Base-by-base conservation (phyloP, 495 filamentous ascomycete genomes). In the Xylaria sp. region DNA sequence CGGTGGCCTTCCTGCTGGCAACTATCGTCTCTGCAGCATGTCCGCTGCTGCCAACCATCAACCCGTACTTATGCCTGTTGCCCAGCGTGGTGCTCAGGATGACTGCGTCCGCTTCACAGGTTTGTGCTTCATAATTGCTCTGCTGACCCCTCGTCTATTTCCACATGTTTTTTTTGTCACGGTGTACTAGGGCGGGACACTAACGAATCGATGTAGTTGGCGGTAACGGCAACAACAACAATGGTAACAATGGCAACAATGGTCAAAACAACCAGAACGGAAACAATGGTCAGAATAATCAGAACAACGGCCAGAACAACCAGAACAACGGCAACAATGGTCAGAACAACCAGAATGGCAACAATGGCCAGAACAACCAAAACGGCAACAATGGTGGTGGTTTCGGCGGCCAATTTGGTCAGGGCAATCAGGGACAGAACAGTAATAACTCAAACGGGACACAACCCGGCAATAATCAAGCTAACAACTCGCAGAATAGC, bases 21-120 rank as follows among this genome's bases (percentile, higher is more conserved):
- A 86, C 82, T 93, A 92, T 80, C 88, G 91, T 74, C 86, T 92
- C 41, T 93, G 91, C 84, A 91, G 91, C 71, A 89, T 93, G 87
- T 85, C 86, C 43, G 82, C 85, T 53, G 82, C 91, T n/a, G 83
- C 85, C 68, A 93, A 92, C 81, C 91, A 93, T 81, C 91, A 93
- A 80, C 91, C 91, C 61, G 91, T 93, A 15, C 76, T 92, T 41
- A 93, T 93, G 91, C 91, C 91, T 52, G 89, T 93, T 58, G 91
- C 91, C 65, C 91, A 92, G 80, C 88, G 91, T 78, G 91, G 91
- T 75, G 80, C 89, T 40, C 88, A 92, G 74, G 91, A 93, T 73
- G 91, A 93, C 75, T 93, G 91, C 79, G 84, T 83, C 58, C 88
- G 89, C 76, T 93, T 93, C 78, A 86, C 84, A 35, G 76, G 76